Base-by-base conservation (phyloP, 1,284 basidiomycete species). In the Microbotryum violaceum region DNA sequence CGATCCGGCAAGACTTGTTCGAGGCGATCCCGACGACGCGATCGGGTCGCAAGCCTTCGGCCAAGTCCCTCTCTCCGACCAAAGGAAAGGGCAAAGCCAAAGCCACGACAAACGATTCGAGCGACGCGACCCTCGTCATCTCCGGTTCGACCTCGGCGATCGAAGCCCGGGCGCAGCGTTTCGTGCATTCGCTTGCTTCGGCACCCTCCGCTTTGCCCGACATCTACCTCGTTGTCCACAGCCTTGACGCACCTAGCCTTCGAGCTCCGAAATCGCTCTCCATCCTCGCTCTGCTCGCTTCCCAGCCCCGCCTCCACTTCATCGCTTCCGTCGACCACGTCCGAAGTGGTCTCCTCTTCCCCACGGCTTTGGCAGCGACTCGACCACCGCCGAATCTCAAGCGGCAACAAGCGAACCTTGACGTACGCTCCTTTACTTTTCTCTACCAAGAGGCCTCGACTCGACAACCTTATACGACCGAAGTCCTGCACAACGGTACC, bases 371-470 rank as follows among this genome's bases (percentile, higher is more conserved):
- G 3, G 67, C 67, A n/a, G 72, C 73, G 42, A 70, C 74, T 0
- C 71, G 70, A 2, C 72, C 45, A 64, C 57, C 57, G 6, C 1
- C 23, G 25, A n/a, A 42, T 16, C 37, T 42, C 37, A 18, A 42
- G 4, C 37, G 37, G 16, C 37, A 10, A 18, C 37, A 42, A 42
- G 51, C 55, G 42, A 67, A 68, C n/a, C 53, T 66, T 27, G 53
- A 61, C 33, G 52, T 75, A 31, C 78, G 82, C 42, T 86, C 87
- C 2, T 90, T 86, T 75, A 81, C 85, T 7, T 93, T 89, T 85
- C 77, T 93, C 18, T 91, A 89, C 83, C 89, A 94, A 75, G 88
- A 91, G 74, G 74, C 88, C 20, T 88, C 90, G 3, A 94, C 92
- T 0, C 85, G 89, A 68, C 79, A 79, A 27, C 80, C 88, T 2